Base-by-base conservation (phyloP, 352 stramenopile species). In the Pythium graminicola region DNA sequence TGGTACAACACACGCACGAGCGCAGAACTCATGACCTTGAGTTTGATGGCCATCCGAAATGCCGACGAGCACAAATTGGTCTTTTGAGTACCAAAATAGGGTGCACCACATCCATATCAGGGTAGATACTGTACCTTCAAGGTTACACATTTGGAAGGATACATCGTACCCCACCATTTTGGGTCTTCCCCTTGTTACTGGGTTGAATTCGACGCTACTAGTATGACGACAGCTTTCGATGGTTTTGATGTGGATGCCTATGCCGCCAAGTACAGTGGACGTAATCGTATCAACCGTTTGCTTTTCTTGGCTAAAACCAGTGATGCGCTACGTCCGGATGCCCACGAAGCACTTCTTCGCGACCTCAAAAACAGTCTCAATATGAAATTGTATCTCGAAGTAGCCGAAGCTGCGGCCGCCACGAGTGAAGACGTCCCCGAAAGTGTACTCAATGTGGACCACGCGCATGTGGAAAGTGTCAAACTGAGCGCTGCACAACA, bases 241-340 rank as follows among this genome's bases (percentile, higher is more conserved):
- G 73, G 72, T 40, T 90, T 95, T 45, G 84, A 95, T 55, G 70
- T 95, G 54, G 84, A 95, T 22, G 69, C 72, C 42, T 82, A 90
- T 44, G 82, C 77, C 7, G 67, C 76, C 67, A 93, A 92, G 65
- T 93, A 95, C 72, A 81, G 63, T 40, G 84, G 75, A 1, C 75
- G 76, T 45, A 93, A 90, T 67, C 78, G 81, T 63, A 75, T 74
- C 1, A 76, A 87, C 33, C 78, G 83, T 1, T 55, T 95, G 16
- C 54, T 86, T 39, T 95, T 93, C 52, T 64, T 95, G 26, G 60
- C 72, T 2, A 69, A 81, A 40, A 60, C 53, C 22, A 74, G 66
- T n/a, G 54, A 64, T 1, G 47, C 60, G 31, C 54, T 89, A 56
- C 69, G 76, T 33, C 27, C 53, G 4, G 81, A 89, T 36, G 76